A percentile compares a stretch with the other conserved stretches of the same genome.
Conservation (phyloP, 768 basidiomycete species). For the Trametes elegans region DNA sequence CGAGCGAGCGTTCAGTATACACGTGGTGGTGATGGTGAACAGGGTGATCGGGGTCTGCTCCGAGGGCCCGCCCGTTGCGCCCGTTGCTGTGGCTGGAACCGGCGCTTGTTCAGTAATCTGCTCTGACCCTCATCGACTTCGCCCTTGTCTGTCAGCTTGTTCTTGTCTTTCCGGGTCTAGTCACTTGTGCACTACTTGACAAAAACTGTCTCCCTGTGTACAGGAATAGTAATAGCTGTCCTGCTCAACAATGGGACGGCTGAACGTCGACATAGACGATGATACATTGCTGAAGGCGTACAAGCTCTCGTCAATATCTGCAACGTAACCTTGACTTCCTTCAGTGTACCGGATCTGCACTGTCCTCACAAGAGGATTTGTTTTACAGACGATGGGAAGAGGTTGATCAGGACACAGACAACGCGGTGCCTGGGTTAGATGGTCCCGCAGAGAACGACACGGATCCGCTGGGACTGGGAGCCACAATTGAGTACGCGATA, state of each 20-base stretch:
- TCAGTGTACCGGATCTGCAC: background rate
- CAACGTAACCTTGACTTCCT: conserved; percentile 49
- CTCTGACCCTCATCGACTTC: background rate
- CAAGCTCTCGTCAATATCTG: conserved; percentile 72
- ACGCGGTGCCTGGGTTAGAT: conserved; percentile 69
- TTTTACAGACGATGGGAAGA: conserved; percentile 80
- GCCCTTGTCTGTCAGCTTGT: background rate
- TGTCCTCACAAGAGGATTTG: background rate
- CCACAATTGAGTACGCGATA: conserved; percentile 50
- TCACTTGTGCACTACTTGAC: background rate
- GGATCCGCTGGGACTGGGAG: conserved; percentile 80
- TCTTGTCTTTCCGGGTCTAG: background rate
- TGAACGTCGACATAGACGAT: conserved; percentile 76
- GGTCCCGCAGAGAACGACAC: conserved; percentile 58
- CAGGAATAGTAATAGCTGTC: background rate
- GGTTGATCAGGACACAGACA: conserved; percentile 79
- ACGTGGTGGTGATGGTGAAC: background rate
- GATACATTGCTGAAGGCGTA: conserved; percentile 85
- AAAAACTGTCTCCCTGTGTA: background rate
- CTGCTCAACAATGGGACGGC: conserved; percentile 43
- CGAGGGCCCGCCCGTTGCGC: background rate
- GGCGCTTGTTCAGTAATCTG: background rate
- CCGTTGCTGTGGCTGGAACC: conserved; percentile 7
- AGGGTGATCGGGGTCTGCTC: background rate
- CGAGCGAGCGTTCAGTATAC: conserved; percentile 1